Percentiles rank a stretch among this genome's conserved stretches.
These are phyloP conservation scores for Stropharia rugosoannulata DNA, from an alignment of 768 basidiomycete genomes.

Conservation along the genomic window DNA sequence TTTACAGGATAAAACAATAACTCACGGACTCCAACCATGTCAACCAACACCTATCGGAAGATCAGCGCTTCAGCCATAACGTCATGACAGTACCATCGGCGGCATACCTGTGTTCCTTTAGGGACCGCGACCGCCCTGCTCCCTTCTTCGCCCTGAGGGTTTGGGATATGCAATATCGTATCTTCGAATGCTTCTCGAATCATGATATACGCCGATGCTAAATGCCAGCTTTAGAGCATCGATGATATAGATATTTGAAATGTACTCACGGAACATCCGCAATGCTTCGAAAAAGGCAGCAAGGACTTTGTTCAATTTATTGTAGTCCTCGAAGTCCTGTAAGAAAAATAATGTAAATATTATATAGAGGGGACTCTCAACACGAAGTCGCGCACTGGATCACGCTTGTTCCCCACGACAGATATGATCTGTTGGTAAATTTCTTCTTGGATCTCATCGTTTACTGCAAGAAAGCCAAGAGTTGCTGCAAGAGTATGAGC, in stretches of 20 bases:
- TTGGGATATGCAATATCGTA: conserved; percentile 39
- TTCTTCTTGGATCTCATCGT: conserved; percentile 45
- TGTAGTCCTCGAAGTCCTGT: conserved; percentile 38
- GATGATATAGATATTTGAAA: too few relatives aligned
- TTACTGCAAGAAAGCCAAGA: conserved; percentile 39
- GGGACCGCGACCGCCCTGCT: conserved; percentile 32
- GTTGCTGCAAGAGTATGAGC: conserved; percentile 44
- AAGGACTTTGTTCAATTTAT: conserved; percentile 35
- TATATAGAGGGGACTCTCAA: neutral
- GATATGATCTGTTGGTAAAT: conserved; percentile 39
- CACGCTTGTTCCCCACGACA: conserved; percentile 25
- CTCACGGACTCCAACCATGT: conserved; percentile 52
- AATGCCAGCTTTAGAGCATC: neutral
- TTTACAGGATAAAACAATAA: conserved; percentile 1
- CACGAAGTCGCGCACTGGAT: neutral
- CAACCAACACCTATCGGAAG: conserved; percentile 32
- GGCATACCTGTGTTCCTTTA: conserved; percentile 32
- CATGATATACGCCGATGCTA: conserved; percentile 41
- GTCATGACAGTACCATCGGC: neutral
- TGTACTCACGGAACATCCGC: conserved; percentile 37
- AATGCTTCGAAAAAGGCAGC: conserved; percentile 38
- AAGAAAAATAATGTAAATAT: neutral
- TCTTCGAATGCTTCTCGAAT: conserved; percentile 44
- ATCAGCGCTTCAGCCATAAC: neutral
- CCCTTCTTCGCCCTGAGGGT: conserved; percentile 39